These are phyloP conservation scores for Xeromyces bisporus DNA, from an alignment of 495 filamentous ascomycete species.

Conservation along the genomic window DNA sequence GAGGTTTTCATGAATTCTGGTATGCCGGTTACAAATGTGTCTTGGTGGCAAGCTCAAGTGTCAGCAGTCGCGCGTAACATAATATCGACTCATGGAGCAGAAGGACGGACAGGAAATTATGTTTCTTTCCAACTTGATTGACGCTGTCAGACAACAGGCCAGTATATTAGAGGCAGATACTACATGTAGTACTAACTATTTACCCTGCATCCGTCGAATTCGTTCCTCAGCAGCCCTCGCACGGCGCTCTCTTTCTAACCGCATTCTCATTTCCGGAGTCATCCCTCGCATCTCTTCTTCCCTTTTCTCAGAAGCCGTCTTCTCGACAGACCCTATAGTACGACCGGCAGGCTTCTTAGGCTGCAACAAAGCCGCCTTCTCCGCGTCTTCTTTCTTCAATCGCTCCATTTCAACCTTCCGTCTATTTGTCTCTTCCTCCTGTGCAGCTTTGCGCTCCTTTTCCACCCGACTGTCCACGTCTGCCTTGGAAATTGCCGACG, in stretches of 20 bases:
- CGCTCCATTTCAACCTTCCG: constrained; percentile 45
- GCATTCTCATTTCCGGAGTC: constrained; percentile 67
- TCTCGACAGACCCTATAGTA: constrained; percentile 36
- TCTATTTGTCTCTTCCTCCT: constrained; percentile 39
- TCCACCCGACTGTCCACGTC: constrained; percentile 50
- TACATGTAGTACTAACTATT: no score
- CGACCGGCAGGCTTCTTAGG: constrained; percentile 30
- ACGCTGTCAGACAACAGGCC: no score
- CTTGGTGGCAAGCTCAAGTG: no score
- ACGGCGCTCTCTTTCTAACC: constrained; percentile 63
- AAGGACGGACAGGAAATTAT: no score
- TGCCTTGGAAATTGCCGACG: constrained; percentile 44
- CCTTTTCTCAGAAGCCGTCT: constrained; percentile 55
- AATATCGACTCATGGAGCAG: no score
- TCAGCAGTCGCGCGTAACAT: no score
- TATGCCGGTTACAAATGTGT: no score
- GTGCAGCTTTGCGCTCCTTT: constrained; percentile 40
- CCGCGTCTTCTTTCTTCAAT: constrained; percentile 48
- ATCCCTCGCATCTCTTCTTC: constrained; percentile 71
- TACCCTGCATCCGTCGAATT: constrained; percentile 42
- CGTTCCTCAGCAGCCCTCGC: constrained; percentile 80
- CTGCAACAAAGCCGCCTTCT: constrained; percentile 20
- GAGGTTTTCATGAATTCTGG: no score
- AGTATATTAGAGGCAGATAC: no score
- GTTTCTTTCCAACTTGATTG: no score